Evolutionary conservation across 2,329 filamentous ascomycete species (phyloP).

Genomic region (Nigrospora oryzae): DNA sequence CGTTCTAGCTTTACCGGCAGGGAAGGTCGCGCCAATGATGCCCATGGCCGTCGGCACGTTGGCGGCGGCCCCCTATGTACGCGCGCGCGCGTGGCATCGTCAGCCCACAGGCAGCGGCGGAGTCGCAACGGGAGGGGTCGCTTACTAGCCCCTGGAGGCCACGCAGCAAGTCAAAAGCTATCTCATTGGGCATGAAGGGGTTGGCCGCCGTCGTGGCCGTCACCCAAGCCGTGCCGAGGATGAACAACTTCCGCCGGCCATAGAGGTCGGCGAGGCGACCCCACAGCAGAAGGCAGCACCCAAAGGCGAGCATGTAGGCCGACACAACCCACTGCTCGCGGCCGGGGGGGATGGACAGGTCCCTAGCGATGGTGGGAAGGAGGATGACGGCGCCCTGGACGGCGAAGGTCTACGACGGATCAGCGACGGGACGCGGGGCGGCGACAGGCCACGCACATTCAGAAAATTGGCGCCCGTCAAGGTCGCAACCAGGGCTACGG

Average conservation of each 20-base stretch:
- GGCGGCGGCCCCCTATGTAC: constrained; percentile 24
- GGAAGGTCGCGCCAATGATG: constrained; percentile 30
- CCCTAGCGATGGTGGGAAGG: constrained; percentile 22
- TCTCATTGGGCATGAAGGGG: constrained; percentile 31
- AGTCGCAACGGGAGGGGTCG: too few relatives aligned
- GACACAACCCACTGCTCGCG: constrained; percentile 33
- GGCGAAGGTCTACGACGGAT: not conserved
- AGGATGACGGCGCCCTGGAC: constrained; percentile 10
- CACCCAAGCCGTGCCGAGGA: constrained; percentile 29
- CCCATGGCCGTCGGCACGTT: constrained; percentile 34
- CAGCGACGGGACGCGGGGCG: too few relatives aligned
- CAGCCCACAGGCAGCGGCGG: too few relatives aligned
- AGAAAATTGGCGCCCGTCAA: too few relatives aligned
- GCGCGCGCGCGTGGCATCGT: too few relatives aligned
- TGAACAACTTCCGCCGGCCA: constrained; percentile 30
- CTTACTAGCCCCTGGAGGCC: constrained; percentile 27
- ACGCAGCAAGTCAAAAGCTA: constrained; percentile 31
- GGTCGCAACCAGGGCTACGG: too few relatives aligned
- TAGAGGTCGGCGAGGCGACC: constrained; percentile 32
- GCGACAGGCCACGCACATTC: too few relatives aligned
- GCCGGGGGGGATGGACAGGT: constrained; percentile 20
- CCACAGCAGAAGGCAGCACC: constrained; percentile 33
- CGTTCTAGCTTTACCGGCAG: constrained; percentile 29
- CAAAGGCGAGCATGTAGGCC: constrained; percentile 32
- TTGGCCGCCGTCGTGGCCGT: constrained; percentile 25